A percentile compares a stretch with the other conserved stretches of the same genome.
Conservation (phyloP, 1,284 basidiomycete genomes). For the Ceratorhiza oryzae-sativae region DNA sequence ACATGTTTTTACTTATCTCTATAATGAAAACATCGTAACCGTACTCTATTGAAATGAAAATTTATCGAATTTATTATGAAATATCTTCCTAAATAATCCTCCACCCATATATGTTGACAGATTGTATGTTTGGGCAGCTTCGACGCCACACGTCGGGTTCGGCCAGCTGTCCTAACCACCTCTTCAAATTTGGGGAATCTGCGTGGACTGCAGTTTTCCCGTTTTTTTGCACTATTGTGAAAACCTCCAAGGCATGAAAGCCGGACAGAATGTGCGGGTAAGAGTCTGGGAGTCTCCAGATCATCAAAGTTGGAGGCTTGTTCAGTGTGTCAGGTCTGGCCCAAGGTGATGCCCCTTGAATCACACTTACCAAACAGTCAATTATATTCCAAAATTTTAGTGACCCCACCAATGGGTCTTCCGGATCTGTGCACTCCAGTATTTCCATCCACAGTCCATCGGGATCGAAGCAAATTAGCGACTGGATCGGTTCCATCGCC, state of each 20-base stretch:
- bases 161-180: not conserved
- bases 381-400: not conserved
- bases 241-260: not conserved
- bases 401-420: not conserved
- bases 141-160: not conserved
- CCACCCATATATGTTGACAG: not conserved
- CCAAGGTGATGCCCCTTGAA: not conserved
- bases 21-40: no score
- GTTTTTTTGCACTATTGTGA: not conserved
- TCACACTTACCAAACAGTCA: not conserved
- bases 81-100: not conserved
- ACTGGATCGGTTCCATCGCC: not conserved
- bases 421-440: not conserved
- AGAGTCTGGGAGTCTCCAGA: not conserved
- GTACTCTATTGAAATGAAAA: no score
- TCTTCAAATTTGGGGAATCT: not conserved
- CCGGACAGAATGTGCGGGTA: not conserved
- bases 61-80: no score
- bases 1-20: no score
- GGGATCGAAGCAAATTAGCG: not conserved
- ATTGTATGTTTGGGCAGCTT: not conserved
- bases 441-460: not conserved
- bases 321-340: not conserved
- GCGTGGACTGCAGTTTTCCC: not conserved
- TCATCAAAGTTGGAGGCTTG: not conserved